Evolutionary conservation across 2,329 filamentous ascomycete genomes (phyloP), one percentile per base, ranked within the genome.

Genomic region (Emericellopsis cladophorae): DNA sequence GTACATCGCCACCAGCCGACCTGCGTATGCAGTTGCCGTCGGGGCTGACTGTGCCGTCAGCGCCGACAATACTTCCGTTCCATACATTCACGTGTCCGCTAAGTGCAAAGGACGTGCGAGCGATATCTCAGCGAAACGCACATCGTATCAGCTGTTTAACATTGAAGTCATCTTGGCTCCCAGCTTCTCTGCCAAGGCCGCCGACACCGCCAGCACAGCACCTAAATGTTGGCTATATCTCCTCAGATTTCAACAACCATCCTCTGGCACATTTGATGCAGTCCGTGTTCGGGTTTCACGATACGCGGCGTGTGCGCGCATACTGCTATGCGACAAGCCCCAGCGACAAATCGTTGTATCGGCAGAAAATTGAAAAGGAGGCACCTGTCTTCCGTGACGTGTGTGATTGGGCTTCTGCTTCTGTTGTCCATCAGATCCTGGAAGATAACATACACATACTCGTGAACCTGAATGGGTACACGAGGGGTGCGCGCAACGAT

Each of bases 201-300:
- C 92, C 92, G 0, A 61, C 76, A 3, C 89, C 92, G 2, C 92
- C 92, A 2, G 72, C 68, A 35, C 88, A 89, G 1, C 77, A 82
- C 48, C 70, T 98, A n/a, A 90, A 87, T 49, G 79, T 98, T 45
- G 92, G 92, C 37, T 98, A 98, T 58, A 80, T 98, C 31, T 96
- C 92, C 4, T 96, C 92, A 0, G 92, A 98, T 61, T 98, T 98
- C 63, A 98, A 98, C 56, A 98, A 98, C 52, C 92, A 98, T 56
- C 92, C 92, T 4, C 67, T 98, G 29, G 92, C 92, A 21, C 92
- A 98, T 63, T 61, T 98, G 42, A 98, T 98, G 92, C 92, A 98
- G 64, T 96, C 92, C 1, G 89, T 96, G 6, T 98, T 98, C 61
- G 92, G 92, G 0, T 70, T 96, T 44, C 92, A 98, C 55, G 69